phyloP scores from a whole-genome alignment of 2,329 filamentous ascomycete species.

The Pseudogymnoascus sp. region DNA sequence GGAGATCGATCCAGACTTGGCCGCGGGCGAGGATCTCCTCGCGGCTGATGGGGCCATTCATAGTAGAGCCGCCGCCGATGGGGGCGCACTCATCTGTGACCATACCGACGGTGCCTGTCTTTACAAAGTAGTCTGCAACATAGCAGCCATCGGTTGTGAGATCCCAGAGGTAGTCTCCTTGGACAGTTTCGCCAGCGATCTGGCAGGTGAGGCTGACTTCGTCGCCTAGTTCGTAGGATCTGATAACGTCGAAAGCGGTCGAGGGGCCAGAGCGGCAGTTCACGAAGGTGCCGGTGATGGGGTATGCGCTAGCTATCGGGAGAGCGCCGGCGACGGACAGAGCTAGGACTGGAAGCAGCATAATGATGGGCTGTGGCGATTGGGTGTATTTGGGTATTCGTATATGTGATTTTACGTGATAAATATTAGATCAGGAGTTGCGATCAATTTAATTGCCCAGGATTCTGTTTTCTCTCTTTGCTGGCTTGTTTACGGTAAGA shows the following conservation, averaged over 20 bases:
- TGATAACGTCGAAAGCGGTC: slow-evolving; percentile 9
- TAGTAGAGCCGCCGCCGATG: neutral
- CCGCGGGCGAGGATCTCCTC: neutral
- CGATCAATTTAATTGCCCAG: neutral
- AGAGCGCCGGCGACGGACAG: neutral
- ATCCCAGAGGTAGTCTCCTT: slow-evolving; percentile 13
- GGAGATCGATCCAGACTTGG: slow-evolving; percentile 1
- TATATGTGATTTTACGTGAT: neutral
- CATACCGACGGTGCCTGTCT: slow-evolving; percentile 10
- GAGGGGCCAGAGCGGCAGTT: slow-evolving; percentile 9
- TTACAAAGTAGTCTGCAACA: slow-evolving; percentile 14
- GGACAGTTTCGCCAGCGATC: slow-evolving; percentile 8
- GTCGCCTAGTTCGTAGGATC: slow-evolving; percentile 7
- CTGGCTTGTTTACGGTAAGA: neutral
- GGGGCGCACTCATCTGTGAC: neutral
- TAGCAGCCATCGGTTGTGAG: slow-evolving; percentile 13
- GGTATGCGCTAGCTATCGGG: neutral
- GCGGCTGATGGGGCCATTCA: slow-evolving; percentile 4
- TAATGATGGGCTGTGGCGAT: neutral
- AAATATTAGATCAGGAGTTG: neutral
- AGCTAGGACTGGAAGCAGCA: neutral
- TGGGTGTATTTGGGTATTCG: neutral
- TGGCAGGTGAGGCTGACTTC: slow-evolving; percentile 14
- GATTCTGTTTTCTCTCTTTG: neutral
- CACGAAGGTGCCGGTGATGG: slow-evolving; percentile 4